These are phyloP conservation scores for Lachnellula occidentalis DNA, from an alignment of 2,329 filamentous ascomycete species.

Conservation along the genomic window DNA sequence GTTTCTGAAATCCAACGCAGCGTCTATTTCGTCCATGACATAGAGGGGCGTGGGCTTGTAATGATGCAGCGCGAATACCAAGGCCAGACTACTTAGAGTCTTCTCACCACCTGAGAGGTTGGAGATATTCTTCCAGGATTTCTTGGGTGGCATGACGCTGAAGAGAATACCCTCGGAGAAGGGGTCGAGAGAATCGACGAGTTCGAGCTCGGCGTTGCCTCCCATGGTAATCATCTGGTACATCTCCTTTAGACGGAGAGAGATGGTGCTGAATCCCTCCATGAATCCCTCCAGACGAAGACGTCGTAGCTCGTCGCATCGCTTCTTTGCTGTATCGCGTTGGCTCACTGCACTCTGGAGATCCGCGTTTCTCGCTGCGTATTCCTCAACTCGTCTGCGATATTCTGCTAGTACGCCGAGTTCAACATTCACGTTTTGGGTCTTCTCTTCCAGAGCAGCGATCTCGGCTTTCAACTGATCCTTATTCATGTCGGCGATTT, in stretches of 20 bases:
- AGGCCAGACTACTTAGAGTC: slow-evolving; percentile 83
- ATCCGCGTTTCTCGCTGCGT: slow-evolving; percentile 75
- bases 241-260: slow-evolving; percentile 95
- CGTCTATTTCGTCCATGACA: slow-evolving; percentile 99
- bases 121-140: slow-evolving; percentile 99
- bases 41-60: slow-evolving; percentile 97
- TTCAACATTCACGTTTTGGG: slow-evolving; percentile 81
- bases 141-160: slow-evolving; percentile 98
- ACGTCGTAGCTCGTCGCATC: slow-evolving; percentile 85
- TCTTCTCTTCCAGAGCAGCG: slow-evolving; percentile 64
- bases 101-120: slow-evolving; percentile 96
- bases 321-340: slow-evolving; percentile 84
- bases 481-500: slow-evolving; percentile 57
- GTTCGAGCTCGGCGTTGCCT: slow-evolving; percentile 92
- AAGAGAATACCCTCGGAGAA: slow-evolving; percentile 97
- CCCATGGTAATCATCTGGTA: slow-evolving; percentile 99
- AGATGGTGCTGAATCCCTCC: slow-evolving; percentile 94
- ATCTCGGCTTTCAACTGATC: slow-evolving; percentile 64
- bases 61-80: slow-evolving; percentile 97
- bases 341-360: slow-evolving; percentile 70
- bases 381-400: slow-evolving; percentile 76
- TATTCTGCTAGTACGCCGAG: slow-evolving; percentile 86
- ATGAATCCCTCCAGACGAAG: slow-evolving; percentile 94
- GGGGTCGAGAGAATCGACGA: slow-evolving; percentile 92
- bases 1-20: slow-evolving; percentile 94